Percentiles rank a stretch among this genome's conserved stretches.
Conservation (phyloP, 345 rosid species). For the Eutrema heterophyllum region DNA sequence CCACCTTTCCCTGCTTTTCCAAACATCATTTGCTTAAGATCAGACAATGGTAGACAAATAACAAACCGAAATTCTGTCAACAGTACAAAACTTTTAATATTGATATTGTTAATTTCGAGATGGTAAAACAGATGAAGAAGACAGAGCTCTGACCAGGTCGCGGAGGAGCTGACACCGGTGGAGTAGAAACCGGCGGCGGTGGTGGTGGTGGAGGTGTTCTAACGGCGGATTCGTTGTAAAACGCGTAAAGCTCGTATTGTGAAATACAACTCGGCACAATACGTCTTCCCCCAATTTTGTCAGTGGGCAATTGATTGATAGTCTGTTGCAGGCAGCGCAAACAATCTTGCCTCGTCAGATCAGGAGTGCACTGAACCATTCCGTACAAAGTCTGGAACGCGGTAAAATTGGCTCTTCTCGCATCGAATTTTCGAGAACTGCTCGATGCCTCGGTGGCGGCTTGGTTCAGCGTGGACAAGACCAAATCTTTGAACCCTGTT, state of each 20-base stretch:
- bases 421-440: constrained; percentile 25
- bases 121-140: not conserved
- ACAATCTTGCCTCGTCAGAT: constrained; percentile 18
- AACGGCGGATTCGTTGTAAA: not conserved
- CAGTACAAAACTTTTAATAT: not conserved
- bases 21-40: too few species aligned
- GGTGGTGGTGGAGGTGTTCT: not conserved
- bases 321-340: not conserved
- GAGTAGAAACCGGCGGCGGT: not conserved
- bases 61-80: not conserved
- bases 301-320: not conserved
- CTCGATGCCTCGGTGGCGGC: not conserved
- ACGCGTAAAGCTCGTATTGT: not conserved
- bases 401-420: not conserved
- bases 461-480: not conserved
- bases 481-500: not conserved
- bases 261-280: not conserved
- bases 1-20: too few species aligned
- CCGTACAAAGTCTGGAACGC: constrained; percentile 10
- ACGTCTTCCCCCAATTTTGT: constrained; percentile 26
- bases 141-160: constrained; percentile 19
- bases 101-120: not conserved
- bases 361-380: constrained; percentile 47
- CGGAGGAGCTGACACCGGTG: constrained; percentile 9
- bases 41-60: not conserved